Conservation (phyloP, 106 monocot genomes). For the Ottelia alismoides region DNA sequence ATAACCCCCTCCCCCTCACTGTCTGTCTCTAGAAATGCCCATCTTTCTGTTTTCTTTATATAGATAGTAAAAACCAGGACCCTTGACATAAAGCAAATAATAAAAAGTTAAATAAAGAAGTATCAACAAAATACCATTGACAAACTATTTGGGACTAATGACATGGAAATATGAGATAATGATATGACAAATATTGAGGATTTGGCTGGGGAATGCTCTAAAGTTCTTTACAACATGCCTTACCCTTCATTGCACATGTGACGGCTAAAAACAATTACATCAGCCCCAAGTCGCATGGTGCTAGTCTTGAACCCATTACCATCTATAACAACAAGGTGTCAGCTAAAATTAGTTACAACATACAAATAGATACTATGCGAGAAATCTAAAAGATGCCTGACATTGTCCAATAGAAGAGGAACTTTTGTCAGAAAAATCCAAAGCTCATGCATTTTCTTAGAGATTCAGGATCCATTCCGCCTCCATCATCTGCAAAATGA, state of each 20-base stretch:
- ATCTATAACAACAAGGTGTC: constrained; percentile 22
- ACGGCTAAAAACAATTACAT: constrained; percentile 70
- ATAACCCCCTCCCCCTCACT: too few species aligned
- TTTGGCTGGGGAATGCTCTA: neutral
- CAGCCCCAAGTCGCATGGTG: constrained; percentile 93
- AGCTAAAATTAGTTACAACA: constrained; percentile 8
- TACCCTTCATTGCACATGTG: constrained; percentile 37
- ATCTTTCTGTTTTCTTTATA: too few species aligned
- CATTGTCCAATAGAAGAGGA: constrained; percentile 81
- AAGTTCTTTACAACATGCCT: neutral
- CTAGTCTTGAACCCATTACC: constrained; percentile 99
- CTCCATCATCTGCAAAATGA: constrained; percentile 74
- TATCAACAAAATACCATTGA: neutral
- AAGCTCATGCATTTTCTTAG: constrained; percentile 85
- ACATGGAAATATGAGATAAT: neutral
- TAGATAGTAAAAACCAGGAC: too few species aligned
- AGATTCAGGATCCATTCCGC: constrained; percentile 84
- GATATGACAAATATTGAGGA: neutral
- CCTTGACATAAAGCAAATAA: neutral
- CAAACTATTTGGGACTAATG: neutral
- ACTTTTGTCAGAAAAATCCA: constrained; percentile 86
- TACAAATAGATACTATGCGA: constrained; percentile 1
- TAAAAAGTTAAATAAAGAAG: neutral
- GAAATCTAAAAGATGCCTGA: constrained; percentile 22
- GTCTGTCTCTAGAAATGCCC: too few species aligned